Percentiles rank a stretch among this genome's conserved stretches.
Conservation (phyloP, 2,329 filamentous ascomycete species). For the Xenosphaeropsis pyriputrescens region DNA sequence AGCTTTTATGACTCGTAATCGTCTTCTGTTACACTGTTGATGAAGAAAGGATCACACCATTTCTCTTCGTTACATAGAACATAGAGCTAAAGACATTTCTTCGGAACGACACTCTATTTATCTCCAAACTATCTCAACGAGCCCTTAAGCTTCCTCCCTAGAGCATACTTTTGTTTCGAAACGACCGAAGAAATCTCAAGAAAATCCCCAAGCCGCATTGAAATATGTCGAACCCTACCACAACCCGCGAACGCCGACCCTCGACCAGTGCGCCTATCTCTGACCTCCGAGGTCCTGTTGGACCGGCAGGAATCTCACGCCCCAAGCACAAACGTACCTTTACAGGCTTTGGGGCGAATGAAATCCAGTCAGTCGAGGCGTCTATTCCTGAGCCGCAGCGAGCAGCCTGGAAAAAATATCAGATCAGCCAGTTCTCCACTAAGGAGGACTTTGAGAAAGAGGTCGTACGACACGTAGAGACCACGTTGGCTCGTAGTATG, state of each 20-base stretch:
- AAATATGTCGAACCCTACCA: slow-evolving; percentile 8
- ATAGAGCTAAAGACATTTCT: too few species aligned
- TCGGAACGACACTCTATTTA: too few species aligned
- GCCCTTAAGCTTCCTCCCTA: too few species aligned
- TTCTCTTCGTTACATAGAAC: too few species aligned
- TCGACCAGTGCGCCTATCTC: slow-evolving; percentile 72
- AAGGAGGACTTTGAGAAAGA: slow-evolving; percentile 80
- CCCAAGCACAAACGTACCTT: slow-evolving; percentile 97
- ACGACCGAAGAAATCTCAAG: neutral
- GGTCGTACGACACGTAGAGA: slow-evolving; percentile 88
- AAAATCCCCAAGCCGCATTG: too few species aligned
- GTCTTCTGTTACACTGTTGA: too few species aligned
- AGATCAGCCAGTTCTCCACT: slow-evolving; percentile 54
- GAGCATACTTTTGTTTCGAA: too few species aligned
- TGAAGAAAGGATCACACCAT: too few species aligned
- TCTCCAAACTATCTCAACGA: too few species aligned
- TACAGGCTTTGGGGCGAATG: slow-evolving; percentile 77
- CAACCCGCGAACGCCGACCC: slow-evolving; percentile 58
- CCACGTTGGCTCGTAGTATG: slow-evolving; percentile 84
- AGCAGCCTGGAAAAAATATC: slow-evolving; percentile 56
- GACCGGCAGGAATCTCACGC: slow-evolving; percentile 69
- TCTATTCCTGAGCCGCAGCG: slow-evolving; percentile 81
- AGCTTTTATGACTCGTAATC: too few species aligned
- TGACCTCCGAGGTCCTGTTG: slow-evolving; percentile 73
- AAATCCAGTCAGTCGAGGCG: slow-evolving; percentile 93